These are phyloP conservation scores for Syzygium syzygioides DNA, from an alignment of 441 rosid genomes.

Conservation along the genomic window DNA sequence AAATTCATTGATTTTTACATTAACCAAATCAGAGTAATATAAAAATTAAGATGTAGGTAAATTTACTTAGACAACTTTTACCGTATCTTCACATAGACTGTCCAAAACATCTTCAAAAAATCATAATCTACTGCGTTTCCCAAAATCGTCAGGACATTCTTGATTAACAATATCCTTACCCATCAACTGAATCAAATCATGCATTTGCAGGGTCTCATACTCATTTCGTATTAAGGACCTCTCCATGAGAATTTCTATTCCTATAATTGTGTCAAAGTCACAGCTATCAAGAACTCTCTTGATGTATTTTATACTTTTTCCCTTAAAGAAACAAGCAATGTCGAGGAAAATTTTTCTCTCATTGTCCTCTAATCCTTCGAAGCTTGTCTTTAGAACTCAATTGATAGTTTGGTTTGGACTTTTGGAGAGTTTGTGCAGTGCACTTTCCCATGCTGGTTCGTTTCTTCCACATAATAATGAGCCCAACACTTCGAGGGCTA, in stretches of 20 bases:
- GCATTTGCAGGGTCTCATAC: neutral
- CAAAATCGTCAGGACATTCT: fast-evolving
- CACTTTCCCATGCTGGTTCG: neutral
- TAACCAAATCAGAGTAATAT: neutral
- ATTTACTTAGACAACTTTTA: neutral
- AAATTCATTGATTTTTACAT: fast-evolving
- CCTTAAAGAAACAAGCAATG: neutral
- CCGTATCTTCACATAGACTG: neutral
- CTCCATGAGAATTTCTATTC: neutral
- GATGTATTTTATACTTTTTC: neutral
- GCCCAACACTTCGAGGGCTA: neutral
- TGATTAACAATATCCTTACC: neutral
- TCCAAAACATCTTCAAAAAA: neutral
- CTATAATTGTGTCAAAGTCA: neutral
- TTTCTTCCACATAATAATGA: neutral
- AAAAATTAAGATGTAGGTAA: too few relatives aligned
- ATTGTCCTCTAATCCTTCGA: fast-evolving
- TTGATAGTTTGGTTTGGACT: neutral
- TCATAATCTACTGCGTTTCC: neutral
- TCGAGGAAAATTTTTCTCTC: neutral
- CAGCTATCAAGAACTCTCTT: fast-evolving
- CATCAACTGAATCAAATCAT: neutral
- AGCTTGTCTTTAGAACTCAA: neutral
- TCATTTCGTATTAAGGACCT: neutral
- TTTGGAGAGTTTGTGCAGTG: neutral